Evolutionary conservation across 108 stramenopile species (phyloP).

Genomic region (Skeletonema tropicum): DNA sequence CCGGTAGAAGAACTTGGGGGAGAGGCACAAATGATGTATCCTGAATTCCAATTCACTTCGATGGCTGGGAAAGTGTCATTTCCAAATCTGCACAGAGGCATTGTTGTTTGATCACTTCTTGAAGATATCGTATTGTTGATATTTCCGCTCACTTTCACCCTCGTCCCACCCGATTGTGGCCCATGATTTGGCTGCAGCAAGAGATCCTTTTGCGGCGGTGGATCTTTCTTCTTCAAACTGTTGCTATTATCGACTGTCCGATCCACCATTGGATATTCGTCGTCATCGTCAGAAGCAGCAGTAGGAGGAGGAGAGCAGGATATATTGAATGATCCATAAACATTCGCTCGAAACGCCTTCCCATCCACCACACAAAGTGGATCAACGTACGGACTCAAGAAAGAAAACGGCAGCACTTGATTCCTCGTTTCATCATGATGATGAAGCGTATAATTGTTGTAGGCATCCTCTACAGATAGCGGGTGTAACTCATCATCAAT

Average conservation of each 20-base stretch:
- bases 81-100: constrained; percentile 45
- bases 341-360: constrained; percentile 22
- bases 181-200: constrained; percentile 43
- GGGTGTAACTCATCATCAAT: constrained; percentile 9
- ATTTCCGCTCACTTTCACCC: constrained; percentile 37
- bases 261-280: not conserved
- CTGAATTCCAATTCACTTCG: constrained; percentile 24
- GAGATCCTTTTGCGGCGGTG: constrained; percentile 12
- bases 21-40: constrained; percentile 35
- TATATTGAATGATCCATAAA: constrained; percentile 18
- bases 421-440: not conserved
- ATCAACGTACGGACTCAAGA: constrained; percentile 19
- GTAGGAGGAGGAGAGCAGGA: constrained; percentile 20
- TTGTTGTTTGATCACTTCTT: not conserved
- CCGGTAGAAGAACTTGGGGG: constrained; percentile 20
- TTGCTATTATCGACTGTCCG: not conserved
- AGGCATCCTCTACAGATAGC: constrained; percentile 18
- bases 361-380: constrained; percentile 36
- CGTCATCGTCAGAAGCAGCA: constrained; percentile 11
- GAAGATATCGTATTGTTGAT: not conserved
- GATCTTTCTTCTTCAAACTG: not conserved
- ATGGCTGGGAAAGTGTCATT: constrained; percentile 17
- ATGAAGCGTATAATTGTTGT: constrained; percentile 14
- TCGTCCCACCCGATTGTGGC: constrained; percentile 35
- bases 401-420: constrained; percentile 16